Base-by-base conservation (phyloP, 257 asterid genomes). In the Henckelia pumila region DNA sequence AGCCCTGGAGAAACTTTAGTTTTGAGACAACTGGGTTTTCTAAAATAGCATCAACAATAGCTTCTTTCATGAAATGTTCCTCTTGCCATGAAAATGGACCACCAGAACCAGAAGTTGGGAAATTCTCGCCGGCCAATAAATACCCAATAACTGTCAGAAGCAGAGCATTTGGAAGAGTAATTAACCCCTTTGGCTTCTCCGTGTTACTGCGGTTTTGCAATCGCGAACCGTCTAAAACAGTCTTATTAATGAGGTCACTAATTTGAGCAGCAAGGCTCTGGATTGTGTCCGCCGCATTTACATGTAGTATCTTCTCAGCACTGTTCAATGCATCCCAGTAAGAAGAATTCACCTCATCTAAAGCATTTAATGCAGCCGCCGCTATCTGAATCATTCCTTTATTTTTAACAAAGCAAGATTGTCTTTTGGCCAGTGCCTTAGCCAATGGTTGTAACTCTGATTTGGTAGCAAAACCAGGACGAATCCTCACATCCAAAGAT, bases 11-110 rank as follows among this genome's bases (percentile, higher is more conserved):
- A 79, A 94, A 84, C 84, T 88, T 88, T 56, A 94, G 78, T 59
- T 76, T 81, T 0, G 89, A 76, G 26, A 70, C 76, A 8, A 81
- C 59, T 71, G 96, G 97, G 78, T 87, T 91, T 72, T 89, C 97
- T 35, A 94, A 85, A 75, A 94, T 76, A 7, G 96, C 95, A 78
- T 94, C 99, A 59, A 94, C 78, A 49, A 94, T 83, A 69, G 97
- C 97, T 71, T 88, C 99, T 85, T 94, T 92, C 88, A 94, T 86
- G 86, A 88, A 88, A 68, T 88, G 96, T 75, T 94, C 99, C 83
- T 94, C 99, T 81, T 94, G 96, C 99, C 99, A 94, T 66, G 99
- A 85, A 79, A 94, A 94, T 29, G 99, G 99, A 64, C 98, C 88
- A 26, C 69, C 84, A 50, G 97, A 81, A 71, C 99, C 95, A 23